These are phyloP conservation scores for Kodamaea plutei DNA, from an alignment of 1,139 yeast genomes.

Conservation along the genomic window DNA sequence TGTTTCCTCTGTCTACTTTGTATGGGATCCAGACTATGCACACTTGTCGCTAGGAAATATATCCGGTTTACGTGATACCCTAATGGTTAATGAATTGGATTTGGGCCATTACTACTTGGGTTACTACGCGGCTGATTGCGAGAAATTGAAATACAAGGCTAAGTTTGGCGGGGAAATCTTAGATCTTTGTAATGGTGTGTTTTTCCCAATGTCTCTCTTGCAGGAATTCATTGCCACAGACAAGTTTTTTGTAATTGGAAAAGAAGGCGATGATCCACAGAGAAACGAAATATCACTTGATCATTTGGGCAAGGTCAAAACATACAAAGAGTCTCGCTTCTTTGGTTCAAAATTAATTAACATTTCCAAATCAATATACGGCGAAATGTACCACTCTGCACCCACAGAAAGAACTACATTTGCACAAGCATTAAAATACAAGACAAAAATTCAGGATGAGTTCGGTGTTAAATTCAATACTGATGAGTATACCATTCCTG, in stretches of 20 bases:
- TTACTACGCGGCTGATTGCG: conserved; percentile 72
- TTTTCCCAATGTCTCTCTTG: conserved; percentile 38
- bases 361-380: conserved; percentile 36
- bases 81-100: conserved; percentile 41
- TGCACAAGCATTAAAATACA: conserved; percentile 21
- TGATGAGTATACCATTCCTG: conserved; percentile 26
- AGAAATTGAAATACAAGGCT: conserved; percentile 78
- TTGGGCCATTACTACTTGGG: conserved; percentile 66
- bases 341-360: conserved; percentile 13
- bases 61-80: conserved; percentile 69
- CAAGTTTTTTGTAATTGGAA: conserved; percentile 29
- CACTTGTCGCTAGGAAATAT: conserved; percentile 72
- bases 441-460: conserved; percentile 15
- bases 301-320: conserved; percentile 10
- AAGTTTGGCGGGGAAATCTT: conserved; percentile 71
- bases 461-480: conserved; percentile 14
- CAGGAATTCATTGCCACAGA: conserved; percentile 32
- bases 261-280: conserved; percentile 6
- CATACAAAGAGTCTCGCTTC: conserved; percentile 12
- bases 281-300: not conserved
- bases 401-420: conserved; percentile 12
- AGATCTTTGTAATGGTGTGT: conserved; percentile 48
- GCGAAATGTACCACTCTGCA: conserved; percentile 9
- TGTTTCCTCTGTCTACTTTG: conserved; percentile 78
- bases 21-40: conserved; percentile 83